Evolutionary conservation across 495 filamentous ascomycete species (phyloP).

Genomic region (Trichoderma orchidacearum): DNA sequence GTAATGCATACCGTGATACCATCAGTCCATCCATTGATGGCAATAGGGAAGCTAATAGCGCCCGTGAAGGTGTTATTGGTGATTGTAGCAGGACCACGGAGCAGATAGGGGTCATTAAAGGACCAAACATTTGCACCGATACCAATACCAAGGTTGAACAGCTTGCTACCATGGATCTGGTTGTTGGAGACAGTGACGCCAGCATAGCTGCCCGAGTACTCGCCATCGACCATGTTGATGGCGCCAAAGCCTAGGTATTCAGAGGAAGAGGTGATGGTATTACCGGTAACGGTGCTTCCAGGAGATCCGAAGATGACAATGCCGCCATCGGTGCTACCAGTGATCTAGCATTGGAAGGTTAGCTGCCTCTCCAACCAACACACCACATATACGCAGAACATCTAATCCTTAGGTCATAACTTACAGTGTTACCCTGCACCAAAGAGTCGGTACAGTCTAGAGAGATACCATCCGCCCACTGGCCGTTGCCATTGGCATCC

Average conservation of each 20-base stretch:
- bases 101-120: neutral
- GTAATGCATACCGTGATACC: slow-evolving; percentile 6
- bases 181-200: slow-evolving; percentile 9
- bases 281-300: slow-evolving; percentile 6
- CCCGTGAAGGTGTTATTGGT: slow-evolving; percentile 8
- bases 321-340: slow-evolving; percentile 8
- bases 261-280: slow-evolving; percentile 8
- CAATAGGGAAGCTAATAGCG: slow-evolving; percentile 10
- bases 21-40: slow-evolving; percentile 8
- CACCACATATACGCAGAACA: too few species aligned
- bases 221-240: slow-evolving; percentile 9
- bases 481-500: slow-evolving; percentile 5
- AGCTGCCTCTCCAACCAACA: too few species aligned
- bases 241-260: slow-evolving; percentile 6
- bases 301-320: slow-evolving; percentile 10
- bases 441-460: slow-evolving; percentile 8
- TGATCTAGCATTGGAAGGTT: neutral
- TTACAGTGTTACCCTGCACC: slow-evolving; percentile 7
- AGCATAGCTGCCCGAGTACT: slow-evolving; percentile 7
- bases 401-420: too few species aligned
- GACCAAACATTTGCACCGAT: slow-evolving; percentile 5
- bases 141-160: slow-evolving; percentile 3
- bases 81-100: slow-evolving; percentile 5
- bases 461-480: slow-evolving; percentile 11
- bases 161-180: slow-evolving; percentile 4